These are phyloP conservation scores for Cyberlindnera euphorbiiphila DNA, from an alignment of 805 yeast genomes.

Conservation along the genomic window DNA sequence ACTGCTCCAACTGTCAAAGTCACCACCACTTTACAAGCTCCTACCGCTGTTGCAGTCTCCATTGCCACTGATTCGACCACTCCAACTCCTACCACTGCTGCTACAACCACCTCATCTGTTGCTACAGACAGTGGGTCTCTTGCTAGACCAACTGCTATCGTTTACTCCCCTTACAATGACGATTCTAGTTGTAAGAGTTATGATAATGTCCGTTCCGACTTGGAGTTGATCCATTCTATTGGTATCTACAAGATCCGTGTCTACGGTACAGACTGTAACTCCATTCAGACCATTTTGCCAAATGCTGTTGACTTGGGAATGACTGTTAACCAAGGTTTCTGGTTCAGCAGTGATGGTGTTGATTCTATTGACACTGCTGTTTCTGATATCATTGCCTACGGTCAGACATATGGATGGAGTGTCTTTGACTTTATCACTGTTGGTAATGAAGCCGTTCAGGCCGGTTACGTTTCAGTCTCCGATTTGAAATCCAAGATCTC, in stretches of 20 bases:
- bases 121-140: conserved; percentile 31
- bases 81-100: conserved; percentile 16
- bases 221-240: conserved; percentile 50
- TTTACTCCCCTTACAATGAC: conserved; percentile 74
- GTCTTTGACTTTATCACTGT: conserved; percentile 73
- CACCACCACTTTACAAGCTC: conserved; percentile 20
- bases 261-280: conserved; percentile 85
- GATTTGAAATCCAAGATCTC: conserved; percentile 65
- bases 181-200: conserved; percentile 65
- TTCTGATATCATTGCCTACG: conserved; percentile 46
- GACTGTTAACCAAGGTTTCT: conserved; percentile 80
- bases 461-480: conserved; percentile 54
- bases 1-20: conserved; percentile 19
- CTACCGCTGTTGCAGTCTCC: conserved; percentile 19
- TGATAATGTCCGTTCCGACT: conserved; percentile 52
- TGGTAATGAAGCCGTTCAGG: conserved; percentile 83
- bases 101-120: conserved; percentile 30
- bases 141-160: conserved; percentile 53
- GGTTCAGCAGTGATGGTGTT: conserved; percentile 64
- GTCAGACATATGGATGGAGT: conserved; percentile 56
- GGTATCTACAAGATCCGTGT: conserved; percentile 68
- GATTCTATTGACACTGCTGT: conserved; percentile 65
- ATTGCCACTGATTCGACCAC: conserved; percentile 19
- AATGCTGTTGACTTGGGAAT: conserved; percentile 56
- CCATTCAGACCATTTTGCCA: conserved; percentile 62